These are phyloP conservation scores for Oryza officinalis DNA, from an alignment of 176 grass and related monocot species.

Conservation along the genomic window DNA sequence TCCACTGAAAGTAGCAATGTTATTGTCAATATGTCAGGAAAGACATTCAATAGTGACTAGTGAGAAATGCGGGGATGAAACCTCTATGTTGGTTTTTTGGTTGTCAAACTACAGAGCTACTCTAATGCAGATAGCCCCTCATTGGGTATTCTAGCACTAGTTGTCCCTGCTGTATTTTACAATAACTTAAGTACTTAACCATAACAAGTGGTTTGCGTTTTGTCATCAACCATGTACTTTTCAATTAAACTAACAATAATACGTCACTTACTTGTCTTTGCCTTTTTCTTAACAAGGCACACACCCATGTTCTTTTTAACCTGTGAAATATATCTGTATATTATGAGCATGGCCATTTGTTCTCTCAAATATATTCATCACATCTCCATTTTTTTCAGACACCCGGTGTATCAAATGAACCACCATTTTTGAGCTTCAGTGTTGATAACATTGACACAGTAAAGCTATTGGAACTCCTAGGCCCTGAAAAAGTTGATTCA, in stretches of 20 bases:
- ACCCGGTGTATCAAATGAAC: constrained; percentile 52
- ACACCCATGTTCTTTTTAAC: not conserved
- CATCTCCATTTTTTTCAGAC: constrained; percentile 48
- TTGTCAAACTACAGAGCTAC: not conserved
- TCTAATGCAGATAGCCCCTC: not conserved
- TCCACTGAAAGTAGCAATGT: not conserved
- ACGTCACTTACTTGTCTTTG: not conserved
- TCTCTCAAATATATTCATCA: constrained; percentile 20
- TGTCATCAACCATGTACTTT: not conserved
- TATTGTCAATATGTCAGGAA: not conserved
- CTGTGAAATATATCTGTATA: not conserved
- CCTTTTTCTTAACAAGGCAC: not conserved
- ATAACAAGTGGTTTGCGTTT: not conserved
- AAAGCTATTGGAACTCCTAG: constrained; percentile 91
- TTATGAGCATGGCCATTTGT: constrained; percentile 9
- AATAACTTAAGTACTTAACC: not conserved
- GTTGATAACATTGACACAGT: constrained; percentile 81
- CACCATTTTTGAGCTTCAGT: constrained; percentile 54
- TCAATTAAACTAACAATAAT: not conserved
- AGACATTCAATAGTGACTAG: not conserved
- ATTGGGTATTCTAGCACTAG: not conserved
- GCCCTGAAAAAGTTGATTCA: constrained; percentile 88
- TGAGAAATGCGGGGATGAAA: not conserved
- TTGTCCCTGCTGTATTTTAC: not conserved
- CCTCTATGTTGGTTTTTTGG: constrained; percentile 1